A percentile compares a stretch with the other conserved stretches of the same genome.
phyloP scores from a whole-genome alignment of 306 rosid genomes.

The Mimosa bimucronata region DNA sequence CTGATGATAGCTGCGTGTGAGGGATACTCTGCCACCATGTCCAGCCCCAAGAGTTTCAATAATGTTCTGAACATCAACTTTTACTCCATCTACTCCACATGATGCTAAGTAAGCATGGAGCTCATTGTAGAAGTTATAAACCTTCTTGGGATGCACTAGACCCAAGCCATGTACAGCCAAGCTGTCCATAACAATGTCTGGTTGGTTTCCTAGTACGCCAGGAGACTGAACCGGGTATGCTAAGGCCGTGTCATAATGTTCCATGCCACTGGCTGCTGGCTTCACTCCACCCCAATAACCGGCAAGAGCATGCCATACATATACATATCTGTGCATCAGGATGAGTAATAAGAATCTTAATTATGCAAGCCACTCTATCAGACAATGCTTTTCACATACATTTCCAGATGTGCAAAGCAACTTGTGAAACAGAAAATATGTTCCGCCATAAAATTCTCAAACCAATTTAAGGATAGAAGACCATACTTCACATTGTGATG shows the following conservation, averaged over 20 bases:
- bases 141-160: constrained; percentile 89
- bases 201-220: constrained; percentile 89
- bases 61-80: constrained; percentile 96
- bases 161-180: constrained; percentile 90
- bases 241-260: constrained; percentile 79
- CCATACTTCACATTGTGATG: constrained; percentile 83
- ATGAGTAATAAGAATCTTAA: constrained; percentile 13
- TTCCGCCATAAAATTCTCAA: not conserved
- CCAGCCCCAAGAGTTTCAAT: constrained; percentile 96
- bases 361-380: not conserved
- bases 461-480: constrained; percentile 13
- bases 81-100: constrained; percentile 95
- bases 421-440: not conserved
- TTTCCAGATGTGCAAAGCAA: not conserved
- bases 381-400: not conserved
- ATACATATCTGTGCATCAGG: constrained; percentile 61
- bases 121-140: constrained; percentile 87
- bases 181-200: constrained; percentile 92
- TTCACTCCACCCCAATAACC: constrained; percentile 99
- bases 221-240: constrained; percentile 91
- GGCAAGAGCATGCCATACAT: constrained; percentile 97
- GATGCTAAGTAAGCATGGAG: constrained; percentile 94
- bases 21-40: constrained; percentile 89
- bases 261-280: constrained; percentile 90
- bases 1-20: constrained; percentile 83